Base-by-base conservation (phyloP, 2,329 filamentous ascomycete species). In the Aphanoascus verrucosus region DNA sequence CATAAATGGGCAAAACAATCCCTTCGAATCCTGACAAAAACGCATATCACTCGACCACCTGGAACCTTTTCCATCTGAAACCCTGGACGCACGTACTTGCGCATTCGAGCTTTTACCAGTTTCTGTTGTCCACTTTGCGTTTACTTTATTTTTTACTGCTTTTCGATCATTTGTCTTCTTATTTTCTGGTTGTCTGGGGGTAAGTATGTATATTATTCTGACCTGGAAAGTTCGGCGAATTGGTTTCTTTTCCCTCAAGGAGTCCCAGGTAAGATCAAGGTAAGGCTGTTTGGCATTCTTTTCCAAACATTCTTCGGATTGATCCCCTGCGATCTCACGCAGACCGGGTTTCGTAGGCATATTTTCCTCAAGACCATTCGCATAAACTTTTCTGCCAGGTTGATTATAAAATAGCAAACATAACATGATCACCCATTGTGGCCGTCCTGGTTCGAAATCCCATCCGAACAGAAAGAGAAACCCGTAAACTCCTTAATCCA, bases 201-300 rank as follows among this genome's bases (percentile, higher is more conserved):
- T 73, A 71, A 61, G 58, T 64, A 64, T 73, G 69, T 72, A 72
- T 60, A 64, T 67, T 70, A 69, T 56, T 55, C 23, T 44, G 19
- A 48, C 19, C 35, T 48, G 49, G 49, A 43, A 43, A 55, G 49
- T 49, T 53, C 52, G 47, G 54, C 52, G 52, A 56, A 54, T 48
- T 19, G 55, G 60, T 53, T 41, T 53, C 14, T 17, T 48, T 42
- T 42, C 15, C 12, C 32, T 42, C 5, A 11, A n/a, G 35, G 20
- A 38, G 53, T 28, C 51, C 62, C 59, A 70, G 69, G 67, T 71
- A 69, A 71, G 69, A 68, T 66, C 67, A 69, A 52, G 69, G 69
- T 72, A 71, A 70, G 69, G 65, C 60, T 61, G 63, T 63, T 58
- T 60, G 58, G 57, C 42, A 40, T 43, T 28, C n/a, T 28, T 17